Evolutionary conservation across 2,329 filamentous ascomycete genomes (phyloP).

Genomic region (Ceratocystis alfenasii): DNA sequence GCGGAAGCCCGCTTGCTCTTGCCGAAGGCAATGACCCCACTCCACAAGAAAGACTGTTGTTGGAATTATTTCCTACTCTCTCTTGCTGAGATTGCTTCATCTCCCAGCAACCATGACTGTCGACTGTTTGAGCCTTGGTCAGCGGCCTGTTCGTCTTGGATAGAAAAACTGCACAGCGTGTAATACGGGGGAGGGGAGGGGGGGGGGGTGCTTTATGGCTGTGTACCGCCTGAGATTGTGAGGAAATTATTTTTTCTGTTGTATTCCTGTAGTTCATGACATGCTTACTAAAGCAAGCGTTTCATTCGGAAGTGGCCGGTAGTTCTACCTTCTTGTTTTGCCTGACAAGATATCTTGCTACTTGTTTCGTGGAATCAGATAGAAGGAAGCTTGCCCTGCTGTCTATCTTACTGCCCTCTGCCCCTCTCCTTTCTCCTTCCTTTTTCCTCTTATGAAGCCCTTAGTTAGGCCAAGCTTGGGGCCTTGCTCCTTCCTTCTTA

Average conservation of each 20-base stretch:
- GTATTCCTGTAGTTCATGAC: no score
- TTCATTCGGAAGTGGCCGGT: neutral
- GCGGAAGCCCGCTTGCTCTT: conserved; percentile 2
- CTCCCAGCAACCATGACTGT: neutral
- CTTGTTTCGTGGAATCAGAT: neutral
- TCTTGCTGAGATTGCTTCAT: conserved; percentile 5
- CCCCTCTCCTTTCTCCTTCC: neutral
- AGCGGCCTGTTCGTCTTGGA: neutral
- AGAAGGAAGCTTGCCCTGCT: neutral
- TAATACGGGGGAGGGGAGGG: no score
- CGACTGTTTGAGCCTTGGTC: neutral
- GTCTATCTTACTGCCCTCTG: neutral
- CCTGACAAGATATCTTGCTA: neutral
- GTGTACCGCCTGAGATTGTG: no score
- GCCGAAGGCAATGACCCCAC: neutral
- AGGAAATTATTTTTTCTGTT: no score
- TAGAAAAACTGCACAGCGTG: no score
- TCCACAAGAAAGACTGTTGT: neutral
- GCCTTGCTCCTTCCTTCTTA: neutral
- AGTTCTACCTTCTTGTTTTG: neutral
- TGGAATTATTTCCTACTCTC: neutral
- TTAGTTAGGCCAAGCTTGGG: neutral
- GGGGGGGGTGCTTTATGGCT: no score
- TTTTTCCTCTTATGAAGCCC: neutral
- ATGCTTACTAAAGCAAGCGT: neutral